Evolutionary conservation across 1,284 basidiomycete genomes (phyloP), one percentile per base, ranked within the genome.

Genomic region (Boletus coffeatus): DNA sequence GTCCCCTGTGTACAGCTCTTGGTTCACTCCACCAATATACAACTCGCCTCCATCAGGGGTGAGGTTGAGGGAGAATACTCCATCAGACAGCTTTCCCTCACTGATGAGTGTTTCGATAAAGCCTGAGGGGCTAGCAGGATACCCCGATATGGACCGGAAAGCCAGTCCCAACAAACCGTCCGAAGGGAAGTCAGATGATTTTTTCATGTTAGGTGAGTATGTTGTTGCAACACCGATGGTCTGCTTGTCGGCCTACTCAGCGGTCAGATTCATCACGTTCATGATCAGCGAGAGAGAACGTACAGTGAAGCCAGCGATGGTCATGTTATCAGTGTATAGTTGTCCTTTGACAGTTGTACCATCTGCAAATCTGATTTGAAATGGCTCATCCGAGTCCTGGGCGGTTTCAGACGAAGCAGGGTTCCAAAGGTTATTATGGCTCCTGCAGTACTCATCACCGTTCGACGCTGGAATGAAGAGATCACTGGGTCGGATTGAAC

Each of bases 121-220:
- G 25, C 25, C 25, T 29, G 21, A 9, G 21, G 48, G 21, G 13
- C 18, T 50, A 50, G 18, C 48, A 21, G 10, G 89, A 52, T 52
- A 52, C 9, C 3, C 4, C 18, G 48, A 50, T 3, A 52, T 8
- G 8, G 21, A 52, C 8, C 8, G 21, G 50, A 52, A 52, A 8
- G 50, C 50, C 21, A 52, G 11, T 52, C 50, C 50, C 50, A 52
- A 25, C 21, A 52, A 10, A 25, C 48, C 48, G 16, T 52, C 48
- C 5, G 21, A 6, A 52, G 48, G 48, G 21, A 52, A 52, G 5
- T 6, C 8, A 10, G 41, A 5, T 36, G 36, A 43, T 16, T 43
- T 43, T n/a, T 13, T 8, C 11, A 43, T 8, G 7, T 10, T 1
- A 43, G 41, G 4, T n/a, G 41, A 43, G 48, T 25, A 50, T 25